phyloP scores from a whole-genome alignment of 176 grass and related monocot genomes.

The Hordeum marinum region DNA sequence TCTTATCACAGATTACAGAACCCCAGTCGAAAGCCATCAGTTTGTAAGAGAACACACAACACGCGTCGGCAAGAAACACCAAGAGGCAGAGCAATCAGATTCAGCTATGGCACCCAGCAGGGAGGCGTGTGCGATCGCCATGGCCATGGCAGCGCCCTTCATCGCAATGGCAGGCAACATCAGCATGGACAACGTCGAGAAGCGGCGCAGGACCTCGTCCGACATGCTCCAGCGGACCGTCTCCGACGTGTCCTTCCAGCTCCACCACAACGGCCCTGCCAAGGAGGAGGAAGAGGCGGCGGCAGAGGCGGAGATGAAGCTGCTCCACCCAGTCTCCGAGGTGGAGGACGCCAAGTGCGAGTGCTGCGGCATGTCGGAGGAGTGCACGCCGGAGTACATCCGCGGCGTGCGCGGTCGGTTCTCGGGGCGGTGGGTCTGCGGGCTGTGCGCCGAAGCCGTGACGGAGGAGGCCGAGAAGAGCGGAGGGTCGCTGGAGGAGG shows the following conservation, averaged over 20 bases:
- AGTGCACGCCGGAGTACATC: constrained; percentile 87
- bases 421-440: constrained; percentile 74
- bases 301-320: not conserved
- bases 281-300: not conserved
- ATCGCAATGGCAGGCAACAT: constrained; percentile 27
- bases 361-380: constrained; percentile 93
- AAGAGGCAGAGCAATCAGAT: not conserved
- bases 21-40: not conserved
- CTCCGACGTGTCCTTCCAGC: constrained; percentile 70
- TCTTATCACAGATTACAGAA: constrained; percentile 9
- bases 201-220: constrained; percentile 60
- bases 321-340: constrained; percentile 34
- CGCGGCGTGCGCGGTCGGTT: constrained; percentile 56
- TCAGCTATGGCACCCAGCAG: constrained; percentile 25
- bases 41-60: not conserved
- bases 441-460: constrained; percentile 62
- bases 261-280: constrained; percentile 35
- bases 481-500: constrained; percentile 40
- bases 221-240: constrained; percentile 68
- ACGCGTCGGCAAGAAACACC: not conserved
- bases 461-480: constrained; percentile 57
- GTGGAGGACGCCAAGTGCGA: constrained; percentile 81
- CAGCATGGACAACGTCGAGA: constrained; percentile 13
- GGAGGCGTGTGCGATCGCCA: constrained; percentile 41
- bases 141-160: constrained; percentile 49